Percentiles rank a stretch among this genome's conserved stretches.
Conservation (phyloP, 257 asterid species). For the Solanum ossicruentum region DNA sequence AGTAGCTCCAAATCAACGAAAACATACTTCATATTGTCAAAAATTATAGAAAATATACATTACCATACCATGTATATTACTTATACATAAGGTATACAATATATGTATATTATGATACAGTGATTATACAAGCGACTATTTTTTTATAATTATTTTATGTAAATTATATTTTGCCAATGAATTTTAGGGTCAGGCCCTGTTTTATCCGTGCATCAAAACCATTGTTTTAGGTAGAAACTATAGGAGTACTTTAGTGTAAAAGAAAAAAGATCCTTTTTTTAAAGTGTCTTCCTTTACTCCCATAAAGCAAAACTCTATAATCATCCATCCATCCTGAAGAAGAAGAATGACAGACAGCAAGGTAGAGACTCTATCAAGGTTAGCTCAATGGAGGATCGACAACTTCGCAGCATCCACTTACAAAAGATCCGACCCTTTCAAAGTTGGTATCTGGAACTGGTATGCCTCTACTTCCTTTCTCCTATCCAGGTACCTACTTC, state of each 20-base stretch:
- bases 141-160: no score
- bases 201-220: no score
- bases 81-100: no score
- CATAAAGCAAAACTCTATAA: not conserved
- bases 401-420: slow-evolving; percentile 54
- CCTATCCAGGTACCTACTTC: not conserved
- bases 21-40: no score
- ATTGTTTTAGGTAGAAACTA: no score
- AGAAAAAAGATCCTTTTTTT: not conserved
- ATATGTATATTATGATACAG: no score
- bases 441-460: slow-evolving; percentile 95
- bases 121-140: no score
- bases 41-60: no score
- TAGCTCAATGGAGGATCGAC: slow-evolving; percentile 95
- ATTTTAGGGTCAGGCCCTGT: no score
- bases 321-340: not conserved
- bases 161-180: no score
- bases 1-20: no score
- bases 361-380: slow-evolving; percentile 77
- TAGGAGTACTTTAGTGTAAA: not conserved
- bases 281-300: not conserved
- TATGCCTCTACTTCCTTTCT: not conserved
- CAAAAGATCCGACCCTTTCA: slow-evolving; percentile 88
- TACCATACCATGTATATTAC: no score
- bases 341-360: slow-evolving; percentile 45